Conservation (phyloP, 2,329 filamentous ascomycete genomes). For the Lasiodiplodia sp. region DNA sequence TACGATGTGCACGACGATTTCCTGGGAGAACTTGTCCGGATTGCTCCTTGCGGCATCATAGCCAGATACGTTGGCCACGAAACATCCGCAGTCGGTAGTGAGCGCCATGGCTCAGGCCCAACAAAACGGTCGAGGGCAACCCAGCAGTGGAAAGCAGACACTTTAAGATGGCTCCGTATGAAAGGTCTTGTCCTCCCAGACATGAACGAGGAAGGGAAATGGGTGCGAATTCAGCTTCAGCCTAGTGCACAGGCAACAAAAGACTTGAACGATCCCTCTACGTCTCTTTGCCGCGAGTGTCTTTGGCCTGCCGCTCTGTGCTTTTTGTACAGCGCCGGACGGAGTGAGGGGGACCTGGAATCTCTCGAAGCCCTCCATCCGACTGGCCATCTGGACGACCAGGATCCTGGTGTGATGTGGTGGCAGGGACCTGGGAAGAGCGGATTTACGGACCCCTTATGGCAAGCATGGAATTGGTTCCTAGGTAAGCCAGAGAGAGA, state of each 20-base stretch:
- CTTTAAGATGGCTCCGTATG: constrained; percentile 44
- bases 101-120: not conserved
- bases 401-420: constrained; percentile 3
- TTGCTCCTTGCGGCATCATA: constrained; percentile 23
- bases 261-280: constrained; percentile 13
- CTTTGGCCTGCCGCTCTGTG: constrained; percentile 48
- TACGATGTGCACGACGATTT: constrained; percentile 20
- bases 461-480: constrained; percentile 47
- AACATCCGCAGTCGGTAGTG: constrained; percentile 5
- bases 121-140: constrained; percentile 11
- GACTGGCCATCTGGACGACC: constrained; percentile 27
- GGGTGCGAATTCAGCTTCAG: constrained; percentile 28
- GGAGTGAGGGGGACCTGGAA: not conserved
- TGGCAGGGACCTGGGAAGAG: constrained; percentile 19
- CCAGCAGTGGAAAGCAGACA: constrained; percentile 41
- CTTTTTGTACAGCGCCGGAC: constrained; percentile 30
- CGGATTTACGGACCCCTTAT: constrained; percentile 47
- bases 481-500: constrained; percentile 44
- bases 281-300: constrained; percentile 34
- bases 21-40: constrained; percentile 25
- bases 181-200: constrained; percentile 43
- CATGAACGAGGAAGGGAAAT: constrained; percentile 35
- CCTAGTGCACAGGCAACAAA: constrained; percentile 8
- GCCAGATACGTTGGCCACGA: constrained; percentile 28
- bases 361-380: constrained; percentile 19